Base-by-base conservation (phyloP, 805 yeast genomes). In the Candida sanyiensis region DNA sequence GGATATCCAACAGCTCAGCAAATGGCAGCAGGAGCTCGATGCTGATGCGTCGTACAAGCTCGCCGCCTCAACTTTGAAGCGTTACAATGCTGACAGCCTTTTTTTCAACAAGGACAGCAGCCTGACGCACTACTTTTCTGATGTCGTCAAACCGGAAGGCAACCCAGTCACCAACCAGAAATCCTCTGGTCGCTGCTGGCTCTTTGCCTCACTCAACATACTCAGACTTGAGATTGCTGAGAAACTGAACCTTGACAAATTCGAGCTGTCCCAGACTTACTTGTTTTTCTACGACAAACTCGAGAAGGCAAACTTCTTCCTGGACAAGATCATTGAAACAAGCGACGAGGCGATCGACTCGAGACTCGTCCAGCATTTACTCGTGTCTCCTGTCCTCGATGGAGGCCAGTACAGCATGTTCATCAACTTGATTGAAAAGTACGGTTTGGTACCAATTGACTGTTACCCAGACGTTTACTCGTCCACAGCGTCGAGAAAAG, bases 341-440 rank as follows among this genome's bases (percentile, higher is more conserved):
- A 70, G 73, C 24, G 67, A 74, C 26, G 79, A 80, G 56, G 78
- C 70, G 31, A 72, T 80, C 37, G 88, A 77, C 46, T 78, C 88
- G 1, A 71, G 94, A 47, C 62, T 83, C 40, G 75, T 86, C 35
- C 84, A 80, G 60, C 74, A 72, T 48, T 61, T 86, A 33, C 64
- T 85, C 39, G 50, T 64, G 5, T 80, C 75, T 39, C 94, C 95
- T 18, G 76, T 79, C 32, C 58, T 72, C 42, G 95, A 87, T 55
- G 95, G 96, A 50, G 95, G 96, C 38, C 95, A 86, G 61, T 85
- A 83, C 70, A 80, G 83, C 47, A 82, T 86, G 93, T 75, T 84
- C 57, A 68, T 80, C 35, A 83, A 85, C 60, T 58, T 87, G 41
- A 73, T 85, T 36, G 76, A 77, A 46, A 87, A 86, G 61, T 87